Percentiles rank a stretch among this genome's conserved stretches.
Evolutionary conservation across 345 rosid genomes (phyloP).

Genomic region (Arabidopsis suecica): DNA sequence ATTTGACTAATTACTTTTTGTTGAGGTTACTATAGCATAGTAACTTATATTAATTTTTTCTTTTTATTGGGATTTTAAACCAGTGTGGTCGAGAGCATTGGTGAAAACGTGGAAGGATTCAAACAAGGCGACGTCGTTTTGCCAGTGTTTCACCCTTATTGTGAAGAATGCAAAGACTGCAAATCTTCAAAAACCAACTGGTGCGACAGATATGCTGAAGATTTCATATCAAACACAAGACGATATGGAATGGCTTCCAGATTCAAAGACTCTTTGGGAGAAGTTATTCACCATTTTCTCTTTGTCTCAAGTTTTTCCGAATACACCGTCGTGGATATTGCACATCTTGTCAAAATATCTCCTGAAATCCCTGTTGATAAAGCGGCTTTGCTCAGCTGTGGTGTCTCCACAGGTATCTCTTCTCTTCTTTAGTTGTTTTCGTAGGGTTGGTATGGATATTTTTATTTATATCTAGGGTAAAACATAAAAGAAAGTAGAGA

Average conservation of each 20-base stretch:
- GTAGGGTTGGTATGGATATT: background rate
- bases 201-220: conserved; percentile 44
- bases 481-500: background rate
- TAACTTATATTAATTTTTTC: too few relatives aligned
- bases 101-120: conserved; percentile 62
- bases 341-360: conserved; percentile 56
- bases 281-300: conserved; percentile 55
- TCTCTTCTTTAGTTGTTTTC: background rate
- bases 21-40: too few relatives aligned
- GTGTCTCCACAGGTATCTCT: conserved; percentile 61
- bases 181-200: conserved; percentile 58
- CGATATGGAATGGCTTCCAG: conserved; percentile 59
- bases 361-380: conserved; percentile 48
- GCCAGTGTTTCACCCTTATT: conserved; percentile 61
- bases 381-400: conserved; percentile 70
- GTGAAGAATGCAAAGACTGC: conserved; percentile 64
- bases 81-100: conserved; percentile 81
- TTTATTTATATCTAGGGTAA: background rate
- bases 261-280: conserved; percentile 63
- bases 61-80: background rate
- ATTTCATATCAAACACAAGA: conserved; percentile 34
- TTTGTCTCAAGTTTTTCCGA: conserved; percentile 69
- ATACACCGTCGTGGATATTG: conserved; percentile 76
- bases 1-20: background rate
- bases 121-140: conserved; percentile 64